Evolutionary conservation across 2,329 filamentous ascomycete genomes (phyloP).

Genomic region (Pseudocercospora vitis): DNA sequence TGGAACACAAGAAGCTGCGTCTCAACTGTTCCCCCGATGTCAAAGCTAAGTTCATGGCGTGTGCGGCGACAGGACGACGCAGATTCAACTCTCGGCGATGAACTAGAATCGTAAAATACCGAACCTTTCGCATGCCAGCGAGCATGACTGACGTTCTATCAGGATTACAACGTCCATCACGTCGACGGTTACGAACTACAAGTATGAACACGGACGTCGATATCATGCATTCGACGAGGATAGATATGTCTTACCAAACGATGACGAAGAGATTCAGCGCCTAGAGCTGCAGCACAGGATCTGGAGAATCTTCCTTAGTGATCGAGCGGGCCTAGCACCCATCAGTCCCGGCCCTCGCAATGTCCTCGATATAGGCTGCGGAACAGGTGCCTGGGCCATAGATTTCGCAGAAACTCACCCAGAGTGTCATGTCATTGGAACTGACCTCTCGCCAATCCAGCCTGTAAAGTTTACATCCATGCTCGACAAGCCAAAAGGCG

Average conservation of each 20-base stretch:
- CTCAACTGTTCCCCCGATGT: neutral
- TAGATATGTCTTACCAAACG: constrained; percentile 27
- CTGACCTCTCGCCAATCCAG: constrained; percentile 48
- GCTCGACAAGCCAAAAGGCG: neutral
- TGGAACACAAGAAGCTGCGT: neutral
- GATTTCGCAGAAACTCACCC: constrained; percentile 32
- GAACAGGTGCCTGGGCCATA: constrained; percentile 45
- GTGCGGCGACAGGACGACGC: neutral
- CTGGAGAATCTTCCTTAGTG: neutral
- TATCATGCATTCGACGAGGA: constrained; percentile 36
- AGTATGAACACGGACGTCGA: constrained; percentile 34
- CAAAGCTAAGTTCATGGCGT: neutral
- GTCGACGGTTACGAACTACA: constrained; percentile 20
- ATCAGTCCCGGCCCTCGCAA: neutral
- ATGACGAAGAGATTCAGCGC: constrained; percentile 15
- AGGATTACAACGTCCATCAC: constrained; percentile 15
- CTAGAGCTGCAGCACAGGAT: neutral
- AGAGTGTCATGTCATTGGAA: constrained; percentile 43
- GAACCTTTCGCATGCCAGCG: neutral
- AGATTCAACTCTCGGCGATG: constrained; percentile 1
- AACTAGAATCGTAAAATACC: neutral
- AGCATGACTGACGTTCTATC: neutral
- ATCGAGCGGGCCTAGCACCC: neutral
- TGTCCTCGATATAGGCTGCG: constrained; percentile 49
- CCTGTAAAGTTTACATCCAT: constrained; percentile 30